phyloP scores from a whole-genome alignment of 306 rosid species.

The Quercus robur region DNA sequence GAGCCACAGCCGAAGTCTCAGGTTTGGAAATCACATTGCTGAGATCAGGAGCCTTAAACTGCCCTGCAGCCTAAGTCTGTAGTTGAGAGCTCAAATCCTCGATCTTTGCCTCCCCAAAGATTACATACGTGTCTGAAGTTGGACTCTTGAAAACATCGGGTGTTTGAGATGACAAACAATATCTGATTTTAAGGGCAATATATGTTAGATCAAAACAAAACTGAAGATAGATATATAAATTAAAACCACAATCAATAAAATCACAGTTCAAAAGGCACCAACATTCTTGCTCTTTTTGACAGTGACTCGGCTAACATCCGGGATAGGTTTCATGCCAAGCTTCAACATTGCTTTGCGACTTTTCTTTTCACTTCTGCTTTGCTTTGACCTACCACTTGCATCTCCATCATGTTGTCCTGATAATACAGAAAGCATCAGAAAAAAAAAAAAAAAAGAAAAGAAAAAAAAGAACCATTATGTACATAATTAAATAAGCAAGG shows the following conservation, averaged over 20 bases:
- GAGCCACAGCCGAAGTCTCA: constrained; percentile 53
- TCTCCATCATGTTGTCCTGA: constrained; percentile 57
- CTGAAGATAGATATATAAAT: neutral
- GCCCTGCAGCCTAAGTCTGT: constrained; percentile 89
- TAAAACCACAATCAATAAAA: neutral
- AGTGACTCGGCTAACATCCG: constrained; percentile 82
- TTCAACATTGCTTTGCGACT: constrained; percentile 92
- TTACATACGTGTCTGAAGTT: constrained; percentile 74
- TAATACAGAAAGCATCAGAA: neutral
- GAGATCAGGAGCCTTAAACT: constrained; percentile 79
- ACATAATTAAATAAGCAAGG: neutral
- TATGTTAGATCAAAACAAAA: neutral
- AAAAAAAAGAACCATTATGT: neutral
- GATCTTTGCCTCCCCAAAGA: constrained; percentile 88
- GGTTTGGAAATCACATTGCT: constrained; percentile 58
- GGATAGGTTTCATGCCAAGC: constrained; percentile 82
- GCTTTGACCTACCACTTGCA: constrained; percentile 76
- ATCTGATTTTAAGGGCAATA: constrained; percentile 35
- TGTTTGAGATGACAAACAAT: constrained; percentile 76
- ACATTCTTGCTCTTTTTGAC: constrained; percentile 93
- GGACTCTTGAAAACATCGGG: constrained; percentile 96
- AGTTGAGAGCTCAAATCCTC: constrained; percentile 78
- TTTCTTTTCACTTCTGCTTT: constrained; percentile 87
- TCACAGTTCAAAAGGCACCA: constrained; percentile 8
- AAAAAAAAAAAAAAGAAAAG: neutral